Percentiles rank a stretch among this genome's conserved stretches.
phyloP scores from a whole-genome alignment of 2,329 filamentous ascomycete genomes.

The Ophiostoma angusticollis region DNA sequence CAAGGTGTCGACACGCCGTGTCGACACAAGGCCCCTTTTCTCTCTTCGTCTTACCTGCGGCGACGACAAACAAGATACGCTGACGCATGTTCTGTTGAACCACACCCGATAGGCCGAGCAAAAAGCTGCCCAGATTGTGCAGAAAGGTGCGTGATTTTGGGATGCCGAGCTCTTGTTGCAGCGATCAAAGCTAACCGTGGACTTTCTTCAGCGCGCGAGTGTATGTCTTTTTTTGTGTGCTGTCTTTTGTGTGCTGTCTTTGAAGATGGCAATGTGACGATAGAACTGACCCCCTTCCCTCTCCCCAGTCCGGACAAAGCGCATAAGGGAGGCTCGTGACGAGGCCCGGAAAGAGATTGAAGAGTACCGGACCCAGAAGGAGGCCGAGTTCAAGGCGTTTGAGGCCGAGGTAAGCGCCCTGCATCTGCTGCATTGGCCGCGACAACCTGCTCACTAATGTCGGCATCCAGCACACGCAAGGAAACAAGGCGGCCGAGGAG shows the following conservation, averaged over 20 bases:
- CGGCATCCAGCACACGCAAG: slow-evolving; percentile 79
- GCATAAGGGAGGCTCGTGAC: slow-evolving; percentile 88
- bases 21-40: no score
- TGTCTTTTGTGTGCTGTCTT: no score
- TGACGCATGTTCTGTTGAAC: neutral
- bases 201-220: slow-evolving; percentile 64
- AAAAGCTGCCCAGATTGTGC: slow-evolving; percentile 97
- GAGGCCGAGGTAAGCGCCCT: slow-evolving; percentile 49
- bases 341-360: slow-evolving; percentile 98
- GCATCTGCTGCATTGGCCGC: no score
- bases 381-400: slow-evolving; percentile 89
- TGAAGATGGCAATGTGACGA: no score
- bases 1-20: no score
- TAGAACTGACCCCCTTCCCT: slow-evolving; percentile 14
- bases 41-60: neutral
- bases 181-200: neutral
- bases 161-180: neutral
- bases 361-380: slow-evolving; percentile 78
- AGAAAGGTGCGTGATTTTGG: slow-evolving; percentile 57
- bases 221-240: slow-evolving; percentile 37
- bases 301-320: slow-evolving; percentile 72
- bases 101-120: slow-evolving; percentile 62
- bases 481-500: slow-evolving; percentile 68
- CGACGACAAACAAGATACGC: neutral
- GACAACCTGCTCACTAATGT: no score